These are phyloP conservation scores for Apiospora kogelbergensis DNA, from an alignment of 2,329 filamentous ascomycete genomes.

Conservation along the genomic window DNA sequence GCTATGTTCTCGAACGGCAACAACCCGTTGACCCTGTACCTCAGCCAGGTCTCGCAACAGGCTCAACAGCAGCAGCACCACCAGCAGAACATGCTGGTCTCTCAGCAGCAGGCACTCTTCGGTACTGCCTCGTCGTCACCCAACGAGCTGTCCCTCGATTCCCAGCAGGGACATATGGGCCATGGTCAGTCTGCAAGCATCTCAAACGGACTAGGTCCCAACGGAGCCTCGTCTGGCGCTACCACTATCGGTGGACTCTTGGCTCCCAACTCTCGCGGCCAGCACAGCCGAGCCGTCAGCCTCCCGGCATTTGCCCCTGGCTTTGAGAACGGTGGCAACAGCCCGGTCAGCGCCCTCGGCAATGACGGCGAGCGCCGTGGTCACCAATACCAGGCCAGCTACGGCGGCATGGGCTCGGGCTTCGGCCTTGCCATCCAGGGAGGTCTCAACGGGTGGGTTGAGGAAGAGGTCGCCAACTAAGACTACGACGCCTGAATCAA, in stretches of 20 bases:
- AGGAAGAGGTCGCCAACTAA: conserved; percentile 65
- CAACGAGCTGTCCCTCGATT: conserved; percentile 57
- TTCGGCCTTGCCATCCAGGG: conserved; percentile 64
- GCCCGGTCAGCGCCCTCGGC: conserved; percentile 47
- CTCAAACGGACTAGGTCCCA: conserved; percentile 61
- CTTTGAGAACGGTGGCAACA: conserved; percentile 59
- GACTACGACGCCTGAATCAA: conserved; percentile 17
- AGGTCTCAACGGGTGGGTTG: conserved; percentile 66
- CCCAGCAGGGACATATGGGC: conserved; percentile 60
- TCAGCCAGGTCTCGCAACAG: conserved; percentile 77
- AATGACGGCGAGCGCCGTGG: conserved; percentile 58
- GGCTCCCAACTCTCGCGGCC: conserved; percentile 63
- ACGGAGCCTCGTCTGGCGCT: conserved; percentile 52
- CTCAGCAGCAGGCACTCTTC: conserved; percentile 80
- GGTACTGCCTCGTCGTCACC: conserved; percentile 65
- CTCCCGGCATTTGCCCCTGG: conserved; percentile 71
- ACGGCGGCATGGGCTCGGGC: conserved; percentile 57
- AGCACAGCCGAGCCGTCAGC: conserved; percentile 82
- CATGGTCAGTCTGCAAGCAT: conserved; percentile 68
- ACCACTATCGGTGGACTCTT: conserved; percentile 76
- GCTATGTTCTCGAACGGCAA: conserved; percentile 77
- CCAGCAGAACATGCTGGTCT: conserved; percentile 68
- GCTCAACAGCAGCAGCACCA: conserved; percentile 74
- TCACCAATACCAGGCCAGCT: conserved; percentile 67
- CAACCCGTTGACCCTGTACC: conserved; percentile 91